These are phyloP conservation scores for Crithidia thermophila DNA, from an alignment of 208 protist species.

Conservation along the genomic window DNA sequence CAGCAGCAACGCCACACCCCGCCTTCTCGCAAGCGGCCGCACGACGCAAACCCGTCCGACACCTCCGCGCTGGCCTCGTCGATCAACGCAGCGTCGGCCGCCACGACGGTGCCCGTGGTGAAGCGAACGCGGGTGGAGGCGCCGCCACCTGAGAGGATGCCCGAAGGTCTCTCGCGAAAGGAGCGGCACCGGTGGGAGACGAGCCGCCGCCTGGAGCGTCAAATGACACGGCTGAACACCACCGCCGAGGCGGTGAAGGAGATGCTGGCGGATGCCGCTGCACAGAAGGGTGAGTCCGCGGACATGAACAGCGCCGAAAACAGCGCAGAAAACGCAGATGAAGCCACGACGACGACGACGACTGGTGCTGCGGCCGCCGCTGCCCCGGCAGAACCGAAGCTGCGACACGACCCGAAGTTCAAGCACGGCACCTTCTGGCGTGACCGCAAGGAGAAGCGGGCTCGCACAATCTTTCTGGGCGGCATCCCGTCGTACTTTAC, in stretches of 20 bases:
- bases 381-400: not conserved
- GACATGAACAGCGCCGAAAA: no score
- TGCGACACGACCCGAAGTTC: conserved; percentile 86
- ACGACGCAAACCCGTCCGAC: not conserved
- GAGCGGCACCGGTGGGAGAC: conserved; percentile 61
- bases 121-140: conserved; percentile 19
- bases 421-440: conserved; percentile 88
- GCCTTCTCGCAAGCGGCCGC: conserved; percentile 7
- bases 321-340: no score
- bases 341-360: not conserved
- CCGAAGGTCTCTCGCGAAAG: conserved; percentile 58
- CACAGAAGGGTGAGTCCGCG: conserved; percentile 3
- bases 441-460: conserved; percentile 73
- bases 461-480: conserved; percentile 85
- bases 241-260: conserved; percentile 10
- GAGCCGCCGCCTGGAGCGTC: conserved; percentile 54
- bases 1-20: not conserved
- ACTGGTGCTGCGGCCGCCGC: not conserved
- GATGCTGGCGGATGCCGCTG: conserved; percentile 18
- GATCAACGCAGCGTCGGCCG: not conserved
- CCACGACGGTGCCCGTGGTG: not conserved
- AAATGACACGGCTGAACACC: conserved; percentile 52
- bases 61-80: not conserved
- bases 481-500: conserved; percentile 68
- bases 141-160: conserved; percentile 12